phyloP scores from a whole-genome alignment of 148 eudicot species.

The Rheum nobile region DNA sequence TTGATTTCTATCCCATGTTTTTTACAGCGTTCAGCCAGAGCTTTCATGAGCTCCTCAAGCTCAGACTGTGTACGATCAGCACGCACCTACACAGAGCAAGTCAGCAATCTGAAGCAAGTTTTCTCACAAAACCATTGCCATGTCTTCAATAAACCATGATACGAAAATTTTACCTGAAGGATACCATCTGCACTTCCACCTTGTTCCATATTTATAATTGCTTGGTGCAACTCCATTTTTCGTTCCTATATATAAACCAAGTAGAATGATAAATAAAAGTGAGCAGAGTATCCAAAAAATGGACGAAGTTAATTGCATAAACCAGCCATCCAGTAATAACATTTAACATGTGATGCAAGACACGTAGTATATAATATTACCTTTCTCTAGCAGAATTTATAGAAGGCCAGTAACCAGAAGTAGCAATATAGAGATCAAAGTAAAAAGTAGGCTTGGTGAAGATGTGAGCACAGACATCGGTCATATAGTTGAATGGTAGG shows the following conservation, averaged over 20 bases:
- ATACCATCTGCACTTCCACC: conserved; percentile 99
- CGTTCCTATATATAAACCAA: conserved; percentile 44
- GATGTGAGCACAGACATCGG: background rate
- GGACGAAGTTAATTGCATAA: background rate
- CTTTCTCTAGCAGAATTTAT: background rate
- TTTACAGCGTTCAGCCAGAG: conserved; percentile 78
- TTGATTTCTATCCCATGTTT: conserved; percentile 68
- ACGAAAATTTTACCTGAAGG: conserved; percentile 57
- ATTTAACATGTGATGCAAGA: background rate
- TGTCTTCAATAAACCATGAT: background rate
- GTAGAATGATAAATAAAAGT: background rate
- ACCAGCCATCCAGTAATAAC: background rate
- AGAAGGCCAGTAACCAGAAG: background rate
- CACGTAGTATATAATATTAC: background rate
- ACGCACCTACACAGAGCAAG: conserved; percentile 51
- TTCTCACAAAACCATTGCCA: background rate
- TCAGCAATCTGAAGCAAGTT: conserved; percentile 4
- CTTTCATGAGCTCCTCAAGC: conserved; percentile 85
- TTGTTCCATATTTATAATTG: conserved; percentile 86
- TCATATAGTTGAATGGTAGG: background rate
- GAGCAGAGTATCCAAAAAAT: background rate
- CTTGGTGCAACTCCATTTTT: conserved; percentile 81
- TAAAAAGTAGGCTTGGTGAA: background rate
- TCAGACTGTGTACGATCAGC: conserved; percentile 94
- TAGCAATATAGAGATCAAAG: background rate